Evolutionary conservation across 148 eudicot genomes (phyloP), one percentile per base, ranked within the genome.

Genomic region (Heliamphora exappendiculata): DNA sequence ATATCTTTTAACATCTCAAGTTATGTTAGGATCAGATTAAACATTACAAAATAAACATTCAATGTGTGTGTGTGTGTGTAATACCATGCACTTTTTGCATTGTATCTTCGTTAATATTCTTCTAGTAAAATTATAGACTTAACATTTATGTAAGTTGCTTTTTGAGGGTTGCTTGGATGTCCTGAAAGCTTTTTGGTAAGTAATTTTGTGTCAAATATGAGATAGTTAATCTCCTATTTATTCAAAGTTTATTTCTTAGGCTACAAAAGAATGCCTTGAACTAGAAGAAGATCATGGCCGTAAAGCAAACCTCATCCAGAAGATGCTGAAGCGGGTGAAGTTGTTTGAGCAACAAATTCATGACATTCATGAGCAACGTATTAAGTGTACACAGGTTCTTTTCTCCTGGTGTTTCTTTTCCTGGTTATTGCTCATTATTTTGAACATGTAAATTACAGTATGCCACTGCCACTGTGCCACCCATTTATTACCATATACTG

Each of bases 351-450:
- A 84, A 72, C 90, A 92, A 76, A 85, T 88, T 78, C 84, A 75
- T 31, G 86, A 86, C 71, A 81, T 87, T 67, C 83, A 88, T 76
- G 96, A 89, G 81, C 92, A 87, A 81, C 84, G 85, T 79, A 22
- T 84, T 37, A 88, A 80, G 78, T 81, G 81, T 76, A 91, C 93
- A 65, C 99, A 95, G 97, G 99, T 94, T 39, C 70, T 34, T 45
- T 51, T 28, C 22, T 29, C 26, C 19, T 13, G 22, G 50, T 67
- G 14, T 50, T 58, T 8, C 39, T 41, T 64, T 53, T n/a, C 58
- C 36, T 19, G 50, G 6, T 28, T 26, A 9, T 44, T 22, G 34
- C 5, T 68, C 5, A 44, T 7, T 73, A 9, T 62, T 75, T 66
- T 75, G 13, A 16, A 14, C 9, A 42, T 19, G 31, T 20, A 59